Conservation (phyloP, 768 basidiomycete genomes). For the Tylopilus sp. region DNA sequence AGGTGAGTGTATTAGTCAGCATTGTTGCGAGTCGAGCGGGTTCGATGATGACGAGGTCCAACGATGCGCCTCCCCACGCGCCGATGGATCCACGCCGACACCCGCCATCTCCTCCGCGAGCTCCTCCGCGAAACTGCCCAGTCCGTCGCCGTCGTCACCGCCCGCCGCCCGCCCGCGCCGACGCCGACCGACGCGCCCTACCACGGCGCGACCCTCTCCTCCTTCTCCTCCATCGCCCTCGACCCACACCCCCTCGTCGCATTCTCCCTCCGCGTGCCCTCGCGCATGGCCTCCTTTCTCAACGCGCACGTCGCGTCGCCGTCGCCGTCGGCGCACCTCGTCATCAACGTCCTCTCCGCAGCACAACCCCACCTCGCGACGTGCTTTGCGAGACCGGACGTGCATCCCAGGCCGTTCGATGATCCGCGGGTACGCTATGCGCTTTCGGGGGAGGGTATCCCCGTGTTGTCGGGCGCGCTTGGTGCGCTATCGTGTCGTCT, state of each 20-base stretch:
- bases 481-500: conserved; percentile 75
- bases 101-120: conserved; percentile 39
- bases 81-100: conserved; percentile 8
- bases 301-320: conserved; percentile 22
- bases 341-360: conserved; percentile 78
- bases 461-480: conserved; percentile 54
- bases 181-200: conserved; percentile 30
- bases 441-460: conserved; percentile 52
- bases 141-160: conserved; percentile 83
- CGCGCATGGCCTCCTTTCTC: conserved; percentile 74
- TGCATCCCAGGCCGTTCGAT: conserved; percentile 59
- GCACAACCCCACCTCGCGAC: conserved; percentile 59
- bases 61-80: background rate
- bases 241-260: conserved; percentile 84
- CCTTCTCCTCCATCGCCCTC: conserved; percentile 89
- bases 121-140: conserved; percentile 78
- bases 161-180: conserved; percentile 43
- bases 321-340: conserved; percentile 46
- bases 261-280: conserved; percentile 87
- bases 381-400: conserved; percentile 70
- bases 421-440: conserved; percentile 35
- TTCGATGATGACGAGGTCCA: background rate
- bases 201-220: conserved; percentile 93
- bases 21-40: background rate
- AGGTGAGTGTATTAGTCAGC: conserved; percentile 1